Percentiles rank a stretch among this genome's conserved stretches.
Evolutionary conservation across 371 early-diverging fungal genomes (phyloP).

Genomic region (Antonospora locustae): DNA sequence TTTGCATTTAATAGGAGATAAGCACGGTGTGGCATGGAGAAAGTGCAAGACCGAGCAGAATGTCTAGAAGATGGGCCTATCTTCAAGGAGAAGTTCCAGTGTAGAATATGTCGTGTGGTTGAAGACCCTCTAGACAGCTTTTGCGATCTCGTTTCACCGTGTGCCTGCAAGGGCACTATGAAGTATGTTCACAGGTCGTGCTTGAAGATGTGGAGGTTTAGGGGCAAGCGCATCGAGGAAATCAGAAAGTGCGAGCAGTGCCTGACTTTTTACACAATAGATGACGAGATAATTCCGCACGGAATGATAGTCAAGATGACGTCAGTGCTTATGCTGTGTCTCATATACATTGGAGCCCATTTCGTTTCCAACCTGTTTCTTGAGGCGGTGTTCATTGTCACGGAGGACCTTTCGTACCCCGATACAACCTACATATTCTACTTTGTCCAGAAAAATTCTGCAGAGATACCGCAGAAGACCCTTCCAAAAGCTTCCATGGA

Average conservation of each 20-base stretch:
- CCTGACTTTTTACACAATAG: slow-evolving; percentile 38
- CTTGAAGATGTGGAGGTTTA: slow-evolving; percentile 53
- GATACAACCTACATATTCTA: slow-evolving; percentile 15
- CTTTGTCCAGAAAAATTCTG: background rate
- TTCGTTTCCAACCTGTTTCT: slow-evolving; percentile 25
- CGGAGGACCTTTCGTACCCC: slow-evolving; percentile 19
- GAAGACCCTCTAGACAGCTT: slow-evolving; percentile 38
- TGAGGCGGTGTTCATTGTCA: slow-evolving; percentile 23
- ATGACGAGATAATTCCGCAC: slow-evolving; percentile 38
- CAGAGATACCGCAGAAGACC: background rate
- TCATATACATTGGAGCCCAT: slow-evolving; percentile 21
- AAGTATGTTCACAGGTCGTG: slow-evolving; percentile 54
- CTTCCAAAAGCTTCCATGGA: slow-evolving; percentile 3
- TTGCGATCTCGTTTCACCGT: slow-evolving; percentile 53
- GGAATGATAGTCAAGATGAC: slow-evolving; percentile 11
- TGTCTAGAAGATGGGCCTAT: slow-evolving; percentile 11
- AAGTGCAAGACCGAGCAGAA: background rate
- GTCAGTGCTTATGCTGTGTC: slow-evolving; percentile 24
- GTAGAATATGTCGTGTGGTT: slow-evolving; percentile 53
- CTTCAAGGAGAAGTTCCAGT: no score
- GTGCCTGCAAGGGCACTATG: slow-evolving; percentile 54
- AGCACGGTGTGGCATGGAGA: background rate
- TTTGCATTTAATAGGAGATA: background rate
- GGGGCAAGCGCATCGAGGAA: slow-evolving; percentile 41
- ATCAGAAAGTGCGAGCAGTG: slow-evolving; percentile 54